Evolutionary conservation across 2,329 filamentous ascomycete genomes (phyloP).

Genomic region (Cladophialophora bantiana): DNA sequence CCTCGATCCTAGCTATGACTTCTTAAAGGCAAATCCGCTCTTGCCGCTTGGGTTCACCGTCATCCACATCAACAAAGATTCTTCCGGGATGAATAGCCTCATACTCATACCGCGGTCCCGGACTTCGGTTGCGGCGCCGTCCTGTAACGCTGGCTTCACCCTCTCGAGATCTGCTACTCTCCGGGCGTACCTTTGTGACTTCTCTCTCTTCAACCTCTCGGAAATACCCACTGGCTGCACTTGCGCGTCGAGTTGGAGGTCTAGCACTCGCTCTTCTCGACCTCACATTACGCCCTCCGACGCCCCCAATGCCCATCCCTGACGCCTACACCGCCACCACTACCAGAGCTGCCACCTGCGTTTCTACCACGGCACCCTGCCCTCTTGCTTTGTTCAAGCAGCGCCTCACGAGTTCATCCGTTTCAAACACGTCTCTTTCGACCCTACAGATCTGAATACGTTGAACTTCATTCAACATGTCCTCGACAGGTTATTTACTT

Average conservation of each 20-base stretch:
- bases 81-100: slow-evolving; percentile 35
- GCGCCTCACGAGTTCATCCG: slow-evolving; percentile 34
- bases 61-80: slow-evolving; percentile 33
- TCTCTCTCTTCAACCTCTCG: slow-evolving; percentile 27
- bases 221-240: slow-evolving; percentile 10
- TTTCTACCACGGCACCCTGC: slow-evolving; percentile 25
- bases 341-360: slow-evolving; percentile 15
- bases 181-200: neutral
- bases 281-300: slow-evolving; percentile 28
- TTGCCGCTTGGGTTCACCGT: slow-evolving; percentile 11
- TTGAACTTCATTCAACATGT: slow-evolving; percentile 35
- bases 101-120: slow-evolving; percentile 30
- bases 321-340: slow-evolving; percentile 24
- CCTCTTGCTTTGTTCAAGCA: slow-evolving; percentile 22
- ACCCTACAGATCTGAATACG: slow-evolving; percentile 39
- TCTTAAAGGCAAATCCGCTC: slow-evolving; percentile 15
- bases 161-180: neutral
- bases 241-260: slow-evolving; percentile 19
- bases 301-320: slow-evolving; percentile 14
- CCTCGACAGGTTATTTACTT: slow-evolving; percentile 25
- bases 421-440: slow-evolving; percentile 36
- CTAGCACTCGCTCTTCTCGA: slow-evolving; percentile 23
- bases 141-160: slow-evolving; percentile 20
- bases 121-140: slow-evolving; percentile 22
- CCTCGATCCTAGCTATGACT: slow-evolving; percentile 21